phyloP scores from a whole-genome alignment of 2,329 filamentous ascomycete genomes.

The Thelonectria olida region DNA sequence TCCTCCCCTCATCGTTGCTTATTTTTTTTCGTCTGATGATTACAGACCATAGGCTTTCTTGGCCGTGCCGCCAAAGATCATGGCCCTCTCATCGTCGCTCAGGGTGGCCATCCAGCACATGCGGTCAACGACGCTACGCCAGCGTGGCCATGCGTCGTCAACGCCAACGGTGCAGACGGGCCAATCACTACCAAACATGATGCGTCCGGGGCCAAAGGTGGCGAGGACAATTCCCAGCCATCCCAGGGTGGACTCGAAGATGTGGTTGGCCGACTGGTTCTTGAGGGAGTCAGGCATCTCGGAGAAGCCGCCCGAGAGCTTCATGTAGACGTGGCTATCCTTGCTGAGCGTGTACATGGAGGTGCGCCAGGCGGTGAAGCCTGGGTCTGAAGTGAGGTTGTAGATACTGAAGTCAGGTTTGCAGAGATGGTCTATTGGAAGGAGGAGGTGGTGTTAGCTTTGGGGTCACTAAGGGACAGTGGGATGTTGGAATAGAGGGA shows the following conservation, averaged over 20 bases:
- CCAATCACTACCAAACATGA: conserved; percentile 96
- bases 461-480: neutral
- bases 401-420: conserved; percentile 80
- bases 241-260: conserved; percentile 71
- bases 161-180: conserved; percentile 80
- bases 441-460: conserved; percentile 17
- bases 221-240: conserved; percentile 79
- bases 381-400: conserved; percentile 62
- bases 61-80: conserved; percentile 79
- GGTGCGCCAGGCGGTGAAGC: conserved; percentile 75
- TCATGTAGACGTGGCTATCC: conserved; percentile 79
- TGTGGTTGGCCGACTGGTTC: conserved; percentile 58
- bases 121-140: conserved; percentile 75
- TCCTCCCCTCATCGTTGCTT: neutral
- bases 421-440: conserved; percentile 79
- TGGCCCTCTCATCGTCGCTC: conserved; percentile 66
- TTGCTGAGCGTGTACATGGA: conserved; percentile 74
- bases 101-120: conserved; percentile 72
- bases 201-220: conserved; percentile 74
- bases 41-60: conserved; percentile 72
- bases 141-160: conserved; percentile 75
- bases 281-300: conserved; percentile 73
- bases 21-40: conserved; percentile 2
- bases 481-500: neutral
- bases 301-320: conserved; percentile 87